Percentiles rank a stretch among this genome's conserved stretches.
phyloP scores from a whole-genome alignment of 208 protist genomes.

The Tritrichomonas foetus region DNA sequence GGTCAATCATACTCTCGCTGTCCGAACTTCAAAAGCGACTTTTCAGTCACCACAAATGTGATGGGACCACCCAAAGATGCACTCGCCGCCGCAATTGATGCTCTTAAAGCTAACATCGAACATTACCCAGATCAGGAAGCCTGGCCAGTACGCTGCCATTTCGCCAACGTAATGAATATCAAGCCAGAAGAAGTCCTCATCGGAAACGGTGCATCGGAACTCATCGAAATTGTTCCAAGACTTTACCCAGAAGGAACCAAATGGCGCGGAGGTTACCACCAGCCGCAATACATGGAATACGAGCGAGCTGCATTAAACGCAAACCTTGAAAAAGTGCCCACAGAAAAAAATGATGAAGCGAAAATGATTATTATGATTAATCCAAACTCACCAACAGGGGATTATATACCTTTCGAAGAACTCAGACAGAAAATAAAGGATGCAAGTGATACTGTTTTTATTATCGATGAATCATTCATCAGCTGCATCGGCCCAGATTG shows the following conservation, averaged over 20 bases:
- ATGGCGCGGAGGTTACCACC: not conserved
- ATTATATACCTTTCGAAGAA: constrained; percentile 35
- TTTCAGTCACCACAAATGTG: constrained; percentile 25
- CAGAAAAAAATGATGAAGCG: not conserved
- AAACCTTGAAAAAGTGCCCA: not conserved
- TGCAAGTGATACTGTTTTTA: not conserved
- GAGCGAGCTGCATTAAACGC: not conserved
- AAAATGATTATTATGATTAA: constrained; percentile 9
- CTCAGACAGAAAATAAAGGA: not conserved
- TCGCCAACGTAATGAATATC: not conserved
- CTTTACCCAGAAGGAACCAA: not conserved
- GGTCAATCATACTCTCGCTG: not conserved
- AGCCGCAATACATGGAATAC: constrained; percentile 34
- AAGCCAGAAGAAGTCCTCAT: not conserved
- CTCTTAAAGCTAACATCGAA: not conserved
- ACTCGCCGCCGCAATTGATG: not conserved
- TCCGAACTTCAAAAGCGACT: not conserved
- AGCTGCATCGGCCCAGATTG: constrained; percentile 11
- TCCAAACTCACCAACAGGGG: constrained; percentile 38
- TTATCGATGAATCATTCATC: constrained; percentile 28
- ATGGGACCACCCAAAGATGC: not conserved
- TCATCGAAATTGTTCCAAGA: constrained; percentile 33
- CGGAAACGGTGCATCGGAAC: constrained; percentile 21
- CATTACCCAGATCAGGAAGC: constrained; percentile 30
- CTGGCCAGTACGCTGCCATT: not conserved